A percentile compares a stretch with the other conserved stretches of the same genome.
Evolutionary conservation across 2,329 filamentous ascomycete genomes (phyloP).

Genomic region (Mollisiaceae sp.): DNA sequence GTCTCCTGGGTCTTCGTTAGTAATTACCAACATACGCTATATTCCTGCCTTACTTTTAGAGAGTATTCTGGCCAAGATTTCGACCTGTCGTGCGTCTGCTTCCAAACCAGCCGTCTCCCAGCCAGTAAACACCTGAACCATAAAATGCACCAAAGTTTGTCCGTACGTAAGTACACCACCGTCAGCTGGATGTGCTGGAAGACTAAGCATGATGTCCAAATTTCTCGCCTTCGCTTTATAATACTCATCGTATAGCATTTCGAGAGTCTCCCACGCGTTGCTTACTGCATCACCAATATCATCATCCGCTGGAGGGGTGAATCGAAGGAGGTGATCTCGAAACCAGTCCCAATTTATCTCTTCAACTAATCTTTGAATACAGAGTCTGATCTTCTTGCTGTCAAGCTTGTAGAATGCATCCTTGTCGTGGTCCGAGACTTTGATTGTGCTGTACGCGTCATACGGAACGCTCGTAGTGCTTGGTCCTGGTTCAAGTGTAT

Average conservation of each 20-base stretch:
- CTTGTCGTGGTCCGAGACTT: neutral
- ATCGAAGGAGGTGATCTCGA: neutral
- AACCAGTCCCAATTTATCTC: neutral
- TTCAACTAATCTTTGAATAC: neutral
- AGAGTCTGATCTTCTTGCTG: neutral
- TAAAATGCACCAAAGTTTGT: neutral
- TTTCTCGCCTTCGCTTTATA: neutral
- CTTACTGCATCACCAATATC: neutral
- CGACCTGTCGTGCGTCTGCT: neutral
- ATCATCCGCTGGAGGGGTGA: neutral
- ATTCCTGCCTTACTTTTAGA: neutral
- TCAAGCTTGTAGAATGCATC: neutral
- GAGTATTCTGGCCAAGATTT: neutral
- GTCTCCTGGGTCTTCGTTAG: neutral
- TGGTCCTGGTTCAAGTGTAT: neutral
- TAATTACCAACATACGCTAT: neutral
- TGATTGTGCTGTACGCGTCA: neutral
- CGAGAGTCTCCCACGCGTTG: neutral
- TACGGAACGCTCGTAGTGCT: neutral
- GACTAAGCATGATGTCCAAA: neutral
- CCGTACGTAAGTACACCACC: neutral
- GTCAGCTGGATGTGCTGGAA: neutral
- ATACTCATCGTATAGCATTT: neutral
- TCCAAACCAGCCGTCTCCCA: neutral
- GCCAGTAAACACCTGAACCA: neutral